These are phyloP conservation scores for Alternaria infectoria DNA, from an alignment of 2,329 filamentous ascomycete genomes.

Conservation along the genomic window DNA sequence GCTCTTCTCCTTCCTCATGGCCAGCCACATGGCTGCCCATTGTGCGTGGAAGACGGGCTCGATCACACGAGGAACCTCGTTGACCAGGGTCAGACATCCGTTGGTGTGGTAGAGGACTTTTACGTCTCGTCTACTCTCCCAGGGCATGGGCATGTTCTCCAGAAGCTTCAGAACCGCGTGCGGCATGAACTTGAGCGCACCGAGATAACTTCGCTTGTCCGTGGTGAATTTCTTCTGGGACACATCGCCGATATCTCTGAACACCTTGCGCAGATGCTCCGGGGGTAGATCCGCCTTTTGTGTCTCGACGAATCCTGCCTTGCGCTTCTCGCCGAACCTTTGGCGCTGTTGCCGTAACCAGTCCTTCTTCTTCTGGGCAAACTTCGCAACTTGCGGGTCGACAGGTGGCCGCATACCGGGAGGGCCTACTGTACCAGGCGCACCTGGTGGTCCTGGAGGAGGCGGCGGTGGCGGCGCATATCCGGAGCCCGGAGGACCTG, in stretches of 20 bases:
- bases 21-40: conserved; percentile 99
- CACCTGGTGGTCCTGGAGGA: conserved; percentile 54
- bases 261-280: conserved; percentile 97
- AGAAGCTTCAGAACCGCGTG: conserved; percentile 95
- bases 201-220: conserved; percentile 97
- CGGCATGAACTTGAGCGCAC: conserved; percentile 98
- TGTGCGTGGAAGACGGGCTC: conserved; percentile 98
- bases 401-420: conserved; percentile 77
- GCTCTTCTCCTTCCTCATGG: conserved; percentile 97
- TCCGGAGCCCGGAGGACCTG: conserved; percentile 33
- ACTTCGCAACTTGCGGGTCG: conserved; percentile 88
- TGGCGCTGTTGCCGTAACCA: conserved; percentile 92
- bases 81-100: conserved; percentile 93
- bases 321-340: conserved; percentile 95
- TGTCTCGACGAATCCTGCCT: conserved; percentile 94
- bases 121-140: conserved; percentile 94
- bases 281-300: conserved; percentile 99
- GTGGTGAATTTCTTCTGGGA: conserved; percentile 99
- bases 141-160: conserved; percentile 99
- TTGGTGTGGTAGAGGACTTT: conserved; percentile 99
- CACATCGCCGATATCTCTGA: conserved; percentile 97
- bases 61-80: conserved; percentile 94
- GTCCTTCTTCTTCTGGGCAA: conserved; percentile 98
- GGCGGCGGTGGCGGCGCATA: conserved; percentile 65
- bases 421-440: conserved; percentile 58